These are phyloP conservation scores for Xylariaceae sp. DNA, from an alignment of 2,329 filamentous ascomycete genomes.

Conservation along the genomic window DNA sequence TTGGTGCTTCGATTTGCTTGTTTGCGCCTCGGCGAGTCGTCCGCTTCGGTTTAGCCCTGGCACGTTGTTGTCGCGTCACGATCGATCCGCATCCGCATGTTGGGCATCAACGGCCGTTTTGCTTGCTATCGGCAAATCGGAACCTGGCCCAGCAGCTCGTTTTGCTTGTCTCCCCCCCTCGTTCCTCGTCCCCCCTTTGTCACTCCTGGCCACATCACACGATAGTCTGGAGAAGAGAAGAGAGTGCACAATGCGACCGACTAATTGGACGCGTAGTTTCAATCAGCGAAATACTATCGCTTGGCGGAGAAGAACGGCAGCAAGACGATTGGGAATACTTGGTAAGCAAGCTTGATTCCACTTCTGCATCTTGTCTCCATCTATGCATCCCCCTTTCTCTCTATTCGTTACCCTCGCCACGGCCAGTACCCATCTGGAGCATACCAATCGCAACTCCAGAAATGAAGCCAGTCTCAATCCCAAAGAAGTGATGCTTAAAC, in stretches of 20 bases:
- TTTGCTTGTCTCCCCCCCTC: conserved; percentile 9
- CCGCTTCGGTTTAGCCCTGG: conserved; percentile 12
- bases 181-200: neutral
- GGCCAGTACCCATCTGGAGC: too few relatives aligned
- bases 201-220: too few relatives aligned
- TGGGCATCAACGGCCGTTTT: conserved; percentile 42
- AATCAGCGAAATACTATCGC: conserved; percentile 85
- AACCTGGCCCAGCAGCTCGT: conserved; percentile 14
- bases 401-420: conserved; percentile 14
- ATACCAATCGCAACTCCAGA: too few relatives aligned
- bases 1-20: neutral
- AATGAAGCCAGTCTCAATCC: too few relatives aligned
- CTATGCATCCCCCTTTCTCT: conserved; percentile 12
- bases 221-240: too few relatives aligned
- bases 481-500: too few relatives aligned
- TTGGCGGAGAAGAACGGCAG: conserved; percentile 84
- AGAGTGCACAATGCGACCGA: too few relatives aligned
- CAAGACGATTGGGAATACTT: conserved; percentile 90
- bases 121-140: conserved; percentile 30
- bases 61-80: conserved; percentile 14
- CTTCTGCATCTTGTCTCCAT: conserved; percentile 1
- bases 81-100: conserved; percentile 24
- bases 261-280: conserved; percentile 69
- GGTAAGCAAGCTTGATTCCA: conserved; percentile 59
- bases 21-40: conserved; percentile 5